Evolutionary conservation across 768 basidiomycete genomes (phyloP), one percentile per base, ranked within the genome.

Genomic region (Hypsizygus marmoreus): DNA sequence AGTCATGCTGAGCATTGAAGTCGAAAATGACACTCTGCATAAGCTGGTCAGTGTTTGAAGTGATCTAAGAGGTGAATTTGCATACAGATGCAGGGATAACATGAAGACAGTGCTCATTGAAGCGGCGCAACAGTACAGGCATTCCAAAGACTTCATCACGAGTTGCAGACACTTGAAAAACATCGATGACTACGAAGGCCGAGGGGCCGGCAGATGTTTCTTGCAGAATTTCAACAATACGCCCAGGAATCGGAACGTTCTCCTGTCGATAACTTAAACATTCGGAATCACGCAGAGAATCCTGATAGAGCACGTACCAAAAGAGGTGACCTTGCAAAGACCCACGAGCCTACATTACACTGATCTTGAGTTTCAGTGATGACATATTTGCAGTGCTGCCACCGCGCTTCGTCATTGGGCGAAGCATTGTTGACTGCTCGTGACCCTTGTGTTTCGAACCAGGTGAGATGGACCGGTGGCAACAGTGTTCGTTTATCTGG

Each of bases 341-440:
- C 54, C 62, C 60, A 65, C 4, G 51, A 56, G 13, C 50, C 51
- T 22, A 46, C 38, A 13, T 39, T n/a, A 43, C 63, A 63, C 22
- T 45, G 19, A 25, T 63, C 62, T 34, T 50, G 23, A 17, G 55
- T 51, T 25, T 42, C n/a, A 17, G 55, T 43, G 5, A 61, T 28
- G 7, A 56, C 51, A 39, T 41, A 40, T 28, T 41, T 44, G 39
- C 57, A 56, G 12, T 26, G 42, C 23, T 32, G 20, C 58, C 59
- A 63, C 25, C 26, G 26, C 12, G 22, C 23, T n/a, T 32, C 12
- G 24, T 13, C 9, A 30, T 36, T 22, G 41, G 30, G 33, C 36
- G 22, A 19, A 20, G 31, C 26, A 23, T 10, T 20, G 40, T 57
- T 60, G 8, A 57, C 20, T 6, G 56, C 56, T 16, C 41, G 44